Evolutionary conservation across 1,139 yeast genomes (phyloP).

Genomic region (Saccharomycopsis hybrid): DNA sequence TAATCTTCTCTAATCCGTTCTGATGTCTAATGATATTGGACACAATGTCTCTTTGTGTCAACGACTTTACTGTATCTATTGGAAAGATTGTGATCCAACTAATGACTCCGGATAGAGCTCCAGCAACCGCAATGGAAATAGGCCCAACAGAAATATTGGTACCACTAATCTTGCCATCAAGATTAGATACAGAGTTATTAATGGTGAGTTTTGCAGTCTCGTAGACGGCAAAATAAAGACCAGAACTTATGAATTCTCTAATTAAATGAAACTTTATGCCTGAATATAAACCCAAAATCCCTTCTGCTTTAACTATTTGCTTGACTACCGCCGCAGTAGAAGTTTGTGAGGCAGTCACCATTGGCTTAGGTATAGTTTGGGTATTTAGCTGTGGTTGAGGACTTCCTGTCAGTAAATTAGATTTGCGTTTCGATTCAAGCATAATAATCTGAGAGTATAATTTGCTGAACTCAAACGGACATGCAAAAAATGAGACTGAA

Average conservation of each 20-base stretch:
- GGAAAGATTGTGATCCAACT: slow-evolving; percentile 77
- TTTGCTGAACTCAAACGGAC: slow-evolving; percentile 84
- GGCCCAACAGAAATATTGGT: slow-evolving; percentile 31
- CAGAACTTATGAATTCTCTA: slow-evolving; percentile 68
- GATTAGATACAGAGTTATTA: slow-evolving; percentile 24
- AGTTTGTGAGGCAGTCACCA: no score
- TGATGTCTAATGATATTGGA: slow-evolving; percentile 51
- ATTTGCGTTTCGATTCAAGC: slow-evolving; percentile 20
- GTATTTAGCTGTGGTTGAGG: neutral
- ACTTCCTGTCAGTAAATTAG: no score
- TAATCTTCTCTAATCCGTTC: slow-evolving; percentile 37
- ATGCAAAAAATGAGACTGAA: slow-evolving; percentile 58
- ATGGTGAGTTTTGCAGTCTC: slow-evolving; percentile 53
- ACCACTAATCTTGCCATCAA: slow-evolving; percentile 25
- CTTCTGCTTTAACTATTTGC: slow-evolving; percentile 51
- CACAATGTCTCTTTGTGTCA: slow-evolving; percentile 68
- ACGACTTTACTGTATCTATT: slow-evolving; percentile 69
- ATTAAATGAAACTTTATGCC: slow-evolving; percentile 63
- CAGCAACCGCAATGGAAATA: slow-evolving; percentile 50
- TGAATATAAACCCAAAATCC: slow-evolving; percentile 59
- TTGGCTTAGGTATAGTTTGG: neutral
- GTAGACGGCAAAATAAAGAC: slow-evolving; percentile 66
- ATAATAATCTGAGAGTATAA: slow-evolving; percentile 68
- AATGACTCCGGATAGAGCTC: slow-evolving; percentile 72
- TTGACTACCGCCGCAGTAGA: slow-evolving; percentile 42